Base-by-base conservation (phyloP, 176 grass and related monocot species). In the Miscanthus lutarioriparius region DNA sequence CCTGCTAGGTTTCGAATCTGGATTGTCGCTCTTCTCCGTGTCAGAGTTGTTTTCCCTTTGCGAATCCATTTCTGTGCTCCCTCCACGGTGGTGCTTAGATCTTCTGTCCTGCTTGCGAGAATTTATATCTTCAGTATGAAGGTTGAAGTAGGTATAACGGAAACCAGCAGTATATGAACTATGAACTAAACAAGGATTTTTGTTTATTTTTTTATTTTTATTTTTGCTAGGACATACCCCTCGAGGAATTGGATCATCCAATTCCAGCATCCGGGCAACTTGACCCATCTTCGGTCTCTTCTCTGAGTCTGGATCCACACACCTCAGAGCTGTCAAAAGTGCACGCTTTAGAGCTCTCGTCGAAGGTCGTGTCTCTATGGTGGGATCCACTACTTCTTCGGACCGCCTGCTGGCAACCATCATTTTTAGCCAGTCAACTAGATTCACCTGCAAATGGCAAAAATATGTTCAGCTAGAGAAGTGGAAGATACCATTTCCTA, bases 231-330 rank as follows among this genome's bases (percentile, higher is more conserved):
- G 84, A 65, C 82, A 8, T 88, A 99, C 93, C 93, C 89, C 93
- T 12, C 91, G 88, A 74, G 91, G 93, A 59, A 93, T 93, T 20
- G 94, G 90, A 33, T 99, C 93, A 70, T 99, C 96, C 1, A 93
- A 96, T 48, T 99, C 96, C 37, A 99, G 86, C 96, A 99, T 99
- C 28, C 91, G 87, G 39, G 92, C 96, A 27, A 96, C 93, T 87
- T 99, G 96, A 83, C 96, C 86, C 96, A 99, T 99, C 91, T 84
- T 96, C 7, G 96, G 93, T 86, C 96, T 95, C 89, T 99, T 99
- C 54, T 99, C 96, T 77, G 96, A 92, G 83, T 96, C 96, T 39
- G 93, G 96, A 92, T 99, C 96, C 4, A 99, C 93, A 37, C 96
- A 99, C 78, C 93, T 92, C 79, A 99, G 83, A 75, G 96, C 96